A percentile compares a stretch with the other conserved stretches of the same genome.
Evolutionary conservation across 2,329 filamentous ascomycete species (phyloP).

Genomic region (Lachnellula subtilissima): DNA sequence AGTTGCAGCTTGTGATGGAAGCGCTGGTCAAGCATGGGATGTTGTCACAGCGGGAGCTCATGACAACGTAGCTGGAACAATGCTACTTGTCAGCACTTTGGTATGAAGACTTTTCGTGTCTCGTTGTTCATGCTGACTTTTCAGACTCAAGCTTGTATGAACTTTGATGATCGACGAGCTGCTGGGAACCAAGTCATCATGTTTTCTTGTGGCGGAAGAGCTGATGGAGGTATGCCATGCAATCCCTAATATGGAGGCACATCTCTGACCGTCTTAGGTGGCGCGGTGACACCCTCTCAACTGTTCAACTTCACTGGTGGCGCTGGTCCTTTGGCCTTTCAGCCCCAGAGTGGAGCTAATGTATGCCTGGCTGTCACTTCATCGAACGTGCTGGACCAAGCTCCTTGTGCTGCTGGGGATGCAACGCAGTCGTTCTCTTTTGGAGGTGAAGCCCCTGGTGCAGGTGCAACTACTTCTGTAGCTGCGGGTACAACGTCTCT

Average conservation of each 20-base stretch:
- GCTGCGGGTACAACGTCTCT: background rate
- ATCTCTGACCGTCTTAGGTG: slow-evolving; percentile 32
- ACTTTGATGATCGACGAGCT: slow-evolving; percentile 50
- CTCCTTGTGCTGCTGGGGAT: slow-evolving; percentile 38
- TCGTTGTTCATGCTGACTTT: slow-evolving; percentile 1
- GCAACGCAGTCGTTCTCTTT: slow-evolving; percentile 40
- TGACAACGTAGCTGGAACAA: slow-evolving; percentile 41
- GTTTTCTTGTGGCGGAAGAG: slow-evolving; percentile 55
- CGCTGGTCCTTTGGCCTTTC: slow-evolving; percentile 39
- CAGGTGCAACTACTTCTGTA: background rate
- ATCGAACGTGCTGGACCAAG: slow-evolving; percentile 41
- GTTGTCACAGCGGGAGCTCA: slow-evolving; percentile 46
- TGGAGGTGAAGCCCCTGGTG: slow-evolving; percentile 8
- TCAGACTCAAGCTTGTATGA: slow-evolving; percentile 53
- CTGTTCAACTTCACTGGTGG: slow-evolving; percentile 44
- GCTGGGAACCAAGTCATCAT: slow-evolving; percentile 49
- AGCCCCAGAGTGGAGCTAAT: slow-evolving; percentile 41
- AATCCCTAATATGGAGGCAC: background rate
- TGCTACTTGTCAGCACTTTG: slow-evolving; percentile 51
- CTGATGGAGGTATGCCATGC: slow-evolving; percentile 41
- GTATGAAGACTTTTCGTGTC: slow-evolving; percentile 27
- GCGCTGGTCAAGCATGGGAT: slow-evolving; percentile 40
- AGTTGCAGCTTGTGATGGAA: slow-evolving; percentile 38
- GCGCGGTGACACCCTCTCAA: slow-evolving; percentile 47
- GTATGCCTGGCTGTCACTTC: slow-evolving; percentile 43